A percentile compares a stretch with the other conserved stretches of the same genome.
Evolutionary conservation across 1,284 basidiomycete genomes (phyloP).

Genomic region (Sutorius eximius): DNA sequence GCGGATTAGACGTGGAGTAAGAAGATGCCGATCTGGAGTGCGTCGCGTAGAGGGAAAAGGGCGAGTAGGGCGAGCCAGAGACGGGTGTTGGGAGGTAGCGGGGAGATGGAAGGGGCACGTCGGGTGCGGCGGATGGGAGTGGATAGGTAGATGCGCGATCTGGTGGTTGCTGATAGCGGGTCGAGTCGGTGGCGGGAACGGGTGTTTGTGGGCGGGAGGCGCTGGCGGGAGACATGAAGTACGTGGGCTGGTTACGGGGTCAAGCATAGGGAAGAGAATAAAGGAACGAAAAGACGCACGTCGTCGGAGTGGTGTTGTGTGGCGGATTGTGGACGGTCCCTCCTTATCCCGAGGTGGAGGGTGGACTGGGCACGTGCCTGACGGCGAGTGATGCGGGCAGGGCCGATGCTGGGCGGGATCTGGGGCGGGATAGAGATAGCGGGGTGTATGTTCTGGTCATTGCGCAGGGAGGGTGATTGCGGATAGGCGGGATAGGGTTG

Average conservation of each 20-base stretch:
- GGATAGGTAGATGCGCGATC: constrained; percentile 25
- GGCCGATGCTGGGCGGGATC: constrained; percentile 56
- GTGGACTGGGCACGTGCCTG: constrained; percentile 41
- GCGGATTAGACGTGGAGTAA: constrained; percentile 46
- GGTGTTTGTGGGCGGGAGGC: constrained; percentile 48
- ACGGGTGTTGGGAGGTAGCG: constrained; percentile 36
- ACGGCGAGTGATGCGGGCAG: constrained; percentile 51
- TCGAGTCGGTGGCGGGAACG: constrained; percentile 30
- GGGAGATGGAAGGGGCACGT: constrained; percentile 30
- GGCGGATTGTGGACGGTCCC: constrained; percentile 26
- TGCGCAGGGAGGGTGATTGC: constrained; percentile 30
- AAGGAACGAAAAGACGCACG: constrained; percentile 28
- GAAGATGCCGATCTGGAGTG: constrained; percentile 48
- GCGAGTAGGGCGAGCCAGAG: constrained; percentile 34
- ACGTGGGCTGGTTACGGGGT: constrained; percentile 25
- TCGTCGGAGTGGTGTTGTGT: constrained; percentile 34
- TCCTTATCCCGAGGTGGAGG: constrained; percentile 37
- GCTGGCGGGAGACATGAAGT: constrained; percentile 34
- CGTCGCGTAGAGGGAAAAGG: constrained; percentile 36
- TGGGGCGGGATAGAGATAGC: constrained; percentile 36
- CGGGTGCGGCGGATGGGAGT: constrained; percentile 14
- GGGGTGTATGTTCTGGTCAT: constrained; percentile 32
- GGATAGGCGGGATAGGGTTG: constrained; percentile 33
- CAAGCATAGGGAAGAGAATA: background rate
- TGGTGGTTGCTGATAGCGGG: constrained; percentile 27